Evolutionary conservation across 306 rosid genomes (phyloP).

Genomic region (Mimosa bimucronata): DNA sequence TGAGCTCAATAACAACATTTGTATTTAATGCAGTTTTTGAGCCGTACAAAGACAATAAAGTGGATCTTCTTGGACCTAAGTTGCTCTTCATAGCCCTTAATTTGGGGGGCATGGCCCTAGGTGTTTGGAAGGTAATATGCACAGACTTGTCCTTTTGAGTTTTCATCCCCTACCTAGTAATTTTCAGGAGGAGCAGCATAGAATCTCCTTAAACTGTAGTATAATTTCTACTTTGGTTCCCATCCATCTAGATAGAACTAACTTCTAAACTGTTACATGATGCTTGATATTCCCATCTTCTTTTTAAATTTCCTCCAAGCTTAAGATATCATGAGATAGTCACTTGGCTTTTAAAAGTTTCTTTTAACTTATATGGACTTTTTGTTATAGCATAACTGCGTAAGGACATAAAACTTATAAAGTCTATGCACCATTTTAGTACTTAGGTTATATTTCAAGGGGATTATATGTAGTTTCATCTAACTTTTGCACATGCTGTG

Average conservation of each 20-base stretch:
- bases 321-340: not conserved
- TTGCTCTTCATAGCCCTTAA: conserved; percentile 90
- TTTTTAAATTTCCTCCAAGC: not conserved
- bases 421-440: not conserved
- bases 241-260: not conserved
- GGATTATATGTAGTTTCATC: not conserved
- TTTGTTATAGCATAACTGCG: not conserved
- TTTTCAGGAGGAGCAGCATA: not conserved
- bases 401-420: not conserved
- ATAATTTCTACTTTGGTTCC: not conserved
- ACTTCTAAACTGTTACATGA: not conserved
- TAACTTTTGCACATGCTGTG: conserved; percentile 16
- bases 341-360: not conserved
- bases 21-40: conserved; percentile 76
- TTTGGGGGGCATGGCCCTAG: conserved; percentile 88
- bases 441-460: not conserved
- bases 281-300: not conserved
- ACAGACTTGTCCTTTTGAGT: not conserved
- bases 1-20: conserved; percentile 7
- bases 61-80: conserved; percentile 94
- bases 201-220: not conserved
- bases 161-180: not conserved
- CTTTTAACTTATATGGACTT: not conserved
- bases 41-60: conserved; percentile 92
- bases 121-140: conserved; percentile 69